Base-by-base conservation (phyloP, 1,139 yeast species). In the Blastobotrys niveus region DNA sequence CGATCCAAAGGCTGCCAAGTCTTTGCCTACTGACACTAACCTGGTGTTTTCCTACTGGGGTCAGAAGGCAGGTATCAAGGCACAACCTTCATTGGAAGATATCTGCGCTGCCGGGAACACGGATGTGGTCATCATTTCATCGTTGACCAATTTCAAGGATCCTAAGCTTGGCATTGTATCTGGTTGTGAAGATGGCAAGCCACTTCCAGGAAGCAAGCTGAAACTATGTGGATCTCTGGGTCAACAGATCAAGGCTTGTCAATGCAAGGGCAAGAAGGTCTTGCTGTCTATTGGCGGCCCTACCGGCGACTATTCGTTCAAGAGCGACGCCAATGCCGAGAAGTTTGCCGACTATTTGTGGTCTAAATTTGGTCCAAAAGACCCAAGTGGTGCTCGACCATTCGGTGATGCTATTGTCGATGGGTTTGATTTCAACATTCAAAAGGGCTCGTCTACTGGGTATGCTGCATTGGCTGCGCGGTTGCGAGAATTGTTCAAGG, bases 241-340 rank as follows among this genome's bases (percentile, higher is more conserved):
- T 14, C 59, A 67, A 26, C 95, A 84, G 62, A 85, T 87, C 56
- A 58, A 71, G 52, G 74, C 79, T 6, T 87, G 96, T 67, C 95
- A 87, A 66, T 51, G 67, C 3, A 61, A 69, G 24, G 95, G 95
- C 36, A 83, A 82, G 59, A 78, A 78, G 51, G 80, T 87, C 6
- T 63, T 87, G 38, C 70, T 86, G 22, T 85, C 95, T 0, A 59
- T 87, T 55, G 95, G 95, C 49, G 95, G 95, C 60, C 82, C 87
- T n/a, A 58, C 76, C 43, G 93, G 93, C 35, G 55, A 72, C 34
- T 83, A 83, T 56, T 53, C 51, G 0, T 85, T 89, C 60, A 15
- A 12, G 2, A 27, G 68, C 49, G 89, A 83, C 52, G 48, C 70
- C 3, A 74, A 76, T 48, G 97, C 86, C 34, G 73, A 72, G 50